These are phyloP conservation scores for Datura wrightii DNA, from an alignment of 257 asterid species.

Conservation along the genomic window DNA sequence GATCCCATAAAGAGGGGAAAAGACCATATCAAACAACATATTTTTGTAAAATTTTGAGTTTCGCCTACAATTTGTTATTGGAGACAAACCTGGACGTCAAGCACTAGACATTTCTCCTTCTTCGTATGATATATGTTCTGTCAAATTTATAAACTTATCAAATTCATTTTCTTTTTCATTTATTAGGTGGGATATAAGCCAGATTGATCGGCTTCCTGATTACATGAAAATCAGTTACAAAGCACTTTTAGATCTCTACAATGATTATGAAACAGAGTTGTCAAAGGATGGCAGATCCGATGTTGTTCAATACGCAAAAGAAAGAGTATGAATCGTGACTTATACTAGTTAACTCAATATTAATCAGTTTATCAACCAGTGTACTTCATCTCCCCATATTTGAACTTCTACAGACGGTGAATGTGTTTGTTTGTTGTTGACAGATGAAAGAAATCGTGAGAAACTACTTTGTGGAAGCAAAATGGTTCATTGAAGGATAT, in stretches of 20 bases:
- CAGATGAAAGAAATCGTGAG: slow-evolving; percentile 10
- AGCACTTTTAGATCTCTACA: slow-evolving; percentile 3
- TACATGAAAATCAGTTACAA: slow-evolving; percentile 25
- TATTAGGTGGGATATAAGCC: neutral
- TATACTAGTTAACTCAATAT: neutral
- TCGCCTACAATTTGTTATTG: too few species aligned
- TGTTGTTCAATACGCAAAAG: neutral
- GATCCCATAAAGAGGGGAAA: too few species aligned
- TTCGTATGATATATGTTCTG: too few species aligned
- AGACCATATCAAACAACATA: too few species aligned
- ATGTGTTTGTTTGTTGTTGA: neutral
- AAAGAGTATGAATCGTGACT: neutral
- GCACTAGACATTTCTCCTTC: too few species aligned
- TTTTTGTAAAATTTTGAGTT: too few species aligned
- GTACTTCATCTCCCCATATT: neutral
- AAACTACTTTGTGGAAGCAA: slow-evolving; percentile 21
- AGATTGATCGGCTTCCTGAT: neutral
- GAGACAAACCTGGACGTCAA: too few species aligned
- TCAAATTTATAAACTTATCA: neutral
- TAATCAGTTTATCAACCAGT: neutral
- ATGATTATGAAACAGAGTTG: neutral
- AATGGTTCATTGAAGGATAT: slow-evolving; percentile 38
- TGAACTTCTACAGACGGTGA: slow-evolving; percentile 6
- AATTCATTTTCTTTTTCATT: neutral
- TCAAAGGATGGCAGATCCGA: neutral